These are phyloP conservation scores for Colletotrichum orchidophilum DNA, from an alignment of 2,329 filamentous ascomycete species.

Conservation along the genomic window DNA sequence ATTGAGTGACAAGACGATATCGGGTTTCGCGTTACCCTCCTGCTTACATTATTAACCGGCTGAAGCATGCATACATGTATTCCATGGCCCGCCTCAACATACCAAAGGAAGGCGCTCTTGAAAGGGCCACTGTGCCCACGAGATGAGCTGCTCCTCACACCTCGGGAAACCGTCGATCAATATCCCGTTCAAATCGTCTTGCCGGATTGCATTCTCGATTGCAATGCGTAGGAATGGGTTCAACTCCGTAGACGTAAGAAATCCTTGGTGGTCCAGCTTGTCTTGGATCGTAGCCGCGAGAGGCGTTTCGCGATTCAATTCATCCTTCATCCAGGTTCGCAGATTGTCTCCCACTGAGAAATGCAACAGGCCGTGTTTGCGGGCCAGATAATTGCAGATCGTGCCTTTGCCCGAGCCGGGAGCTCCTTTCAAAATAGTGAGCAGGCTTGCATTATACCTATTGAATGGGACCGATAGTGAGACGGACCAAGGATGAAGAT, in stretches of 20 bases:
- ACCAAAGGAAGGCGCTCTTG: not conserved
- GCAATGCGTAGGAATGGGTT: not conserved
- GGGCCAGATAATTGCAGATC: conserved; percentile 10
- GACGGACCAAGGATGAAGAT: not conserved
- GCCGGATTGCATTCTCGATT: not conserved
- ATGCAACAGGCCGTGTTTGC: not conserved
- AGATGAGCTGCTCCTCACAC: not conserved
- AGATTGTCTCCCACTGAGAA: not conserved
- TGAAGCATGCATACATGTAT: not conserved
- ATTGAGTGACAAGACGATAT: not conserved
- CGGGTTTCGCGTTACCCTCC: not conserved
- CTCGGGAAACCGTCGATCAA: not conserved
- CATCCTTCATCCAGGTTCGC: not conserved
- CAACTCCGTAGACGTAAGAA: not conserved
- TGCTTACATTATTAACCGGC: not conserved
- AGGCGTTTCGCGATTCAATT: not conserved
- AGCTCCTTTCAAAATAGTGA: not conserved
- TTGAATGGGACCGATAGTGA: not conserved
- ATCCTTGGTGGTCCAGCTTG: not conserved
- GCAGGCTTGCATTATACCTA: not conserved
- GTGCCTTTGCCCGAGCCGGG: conserved; percentile 14
- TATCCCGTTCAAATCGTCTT: not conserved
- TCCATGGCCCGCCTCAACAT: not conserved
- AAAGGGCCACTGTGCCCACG: not conserved
- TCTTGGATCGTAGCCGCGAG: not conserved